These are phyloP conservation scores for Fagopyrum tataricum DNA, from an alignment of 148 eudicot genomes.

Conservation along the genomic window DNA sequence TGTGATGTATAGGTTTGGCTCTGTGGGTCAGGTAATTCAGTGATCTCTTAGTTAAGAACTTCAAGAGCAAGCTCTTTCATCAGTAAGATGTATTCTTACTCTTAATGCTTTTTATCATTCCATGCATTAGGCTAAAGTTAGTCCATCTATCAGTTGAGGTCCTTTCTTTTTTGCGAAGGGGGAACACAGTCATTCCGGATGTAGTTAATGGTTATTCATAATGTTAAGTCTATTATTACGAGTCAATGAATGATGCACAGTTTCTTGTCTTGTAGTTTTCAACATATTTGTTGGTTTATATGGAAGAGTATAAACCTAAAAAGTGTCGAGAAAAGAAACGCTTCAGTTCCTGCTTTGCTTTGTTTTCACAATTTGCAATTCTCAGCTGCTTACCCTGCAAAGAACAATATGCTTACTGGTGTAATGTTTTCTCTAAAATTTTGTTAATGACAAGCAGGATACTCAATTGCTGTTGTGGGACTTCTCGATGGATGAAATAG, in stretches of 20 bases:
- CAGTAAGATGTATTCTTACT: no score
- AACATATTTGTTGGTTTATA: neutral
- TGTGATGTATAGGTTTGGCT: conserved; percentile 72
- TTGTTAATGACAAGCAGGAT: conserved; percentile 20
- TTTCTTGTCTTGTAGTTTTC: neutral
- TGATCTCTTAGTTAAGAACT: neutral
- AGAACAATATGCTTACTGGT: neutral
- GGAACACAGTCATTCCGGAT: neutral
- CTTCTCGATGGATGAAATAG: conserved; percentile 33
- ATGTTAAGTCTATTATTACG: no score
- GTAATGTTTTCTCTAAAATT: neutral
- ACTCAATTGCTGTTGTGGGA: conserved; percentile 37
- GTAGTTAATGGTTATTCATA: neutral
- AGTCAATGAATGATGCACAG: neutral
- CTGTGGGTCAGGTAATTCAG: conserved; percentile 72
- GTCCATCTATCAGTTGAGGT: neutral
- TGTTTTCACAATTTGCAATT: no score
- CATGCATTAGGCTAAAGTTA: no score
- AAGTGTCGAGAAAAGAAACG: neutral
- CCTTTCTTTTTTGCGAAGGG: neutral
- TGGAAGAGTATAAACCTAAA: neutral
- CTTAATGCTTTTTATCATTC: no score
- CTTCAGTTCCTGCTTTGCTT: no score
- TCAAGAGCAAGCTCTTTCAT: no score
- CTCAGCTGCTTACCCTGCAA: neutral